A percentile compares a stretch with the other conserved stretches of the same genome.
These are phyloP conservation scores for Vigna trinervia DNA, from an alignment of 306 rosid genomes.

Conservation along the genomic window DNA sequence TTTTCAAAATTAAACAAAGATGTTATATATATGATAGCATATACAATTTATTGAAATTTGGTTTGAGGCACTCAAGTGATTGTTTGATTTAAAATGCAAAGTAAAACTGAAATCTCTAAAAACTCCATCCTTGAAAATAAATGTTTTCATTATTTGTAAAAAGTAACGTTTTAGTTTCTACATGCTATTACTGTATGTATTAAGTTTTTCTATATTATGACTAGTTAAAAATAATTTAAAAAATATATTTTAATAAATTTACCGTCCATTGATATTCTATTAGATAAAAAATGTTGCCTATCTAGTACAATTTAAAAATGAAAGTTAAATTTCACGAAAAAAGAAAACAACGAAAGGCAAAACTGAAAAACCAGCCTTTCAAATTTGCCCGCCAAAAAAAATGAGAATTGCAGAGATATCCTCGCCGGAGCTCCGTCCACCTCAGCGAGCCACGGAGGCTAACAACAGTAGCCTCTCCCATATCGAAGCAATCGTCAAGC, in stretches of 20 bases:
- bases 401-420: slow-evolving; percentile 87
- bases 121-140: not conserved
- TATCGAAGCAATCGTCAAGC: slow-evolving; percentile 66
- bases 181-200: not conserved
- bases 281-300: not conserved
- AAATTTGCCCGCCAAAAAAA: slow-evolving; percentile 68
- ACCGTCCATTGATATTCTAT: not conserved
- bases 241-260: not conserved
- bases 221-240: not conserved
- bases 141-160: not conserved
- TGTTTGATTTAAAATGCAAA: no score
- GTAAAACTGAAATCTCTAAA: not conserved
- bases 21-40: no score
- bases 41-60: no score
- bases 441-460: slow-evolving; percentile 46
- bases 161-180: not conserved
- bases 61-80: no score
- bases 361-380: not conserved
- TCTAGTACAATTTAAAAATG: no score
- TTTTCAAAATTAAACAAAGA: no score
- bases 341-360: not conserved
- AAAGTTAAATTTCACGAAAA: not conserved
- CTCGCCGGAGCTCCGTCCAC: slow-evolving; percentile 54
- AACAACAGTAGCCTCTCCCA: slow-evolving; percentile 54
- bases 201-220: not conserved